Percentiles rank a stretch among this genome's conserved stretches.
Evolutionary conservation across 805 yeast genomes (phyloP).

Genomic region (Starmerella bacillaris): DNA sequence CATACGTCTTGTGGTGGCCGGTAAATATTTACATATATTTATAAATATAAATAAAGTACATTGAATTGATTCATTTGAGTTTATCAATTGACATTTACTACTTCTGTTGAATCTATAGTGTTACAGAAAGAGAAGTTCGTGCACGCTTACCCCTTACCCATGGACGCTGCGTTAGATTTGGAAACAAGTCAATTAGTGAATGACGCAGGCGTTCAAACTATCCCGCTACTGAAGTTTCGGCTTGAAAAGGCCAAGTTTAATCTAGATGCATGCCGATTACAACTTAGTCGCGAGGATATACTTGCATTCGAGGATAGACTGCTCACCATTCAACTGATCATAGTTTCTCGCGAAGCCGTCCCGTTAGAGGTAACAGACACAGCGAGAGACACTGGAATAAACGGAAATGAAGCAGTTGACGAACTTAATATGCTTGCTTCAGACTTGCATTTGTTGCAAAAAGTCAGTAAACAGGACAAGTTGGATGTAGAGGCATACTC

Average conservation of each 20-base stretch:
- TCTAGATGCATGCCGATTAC: background rate
- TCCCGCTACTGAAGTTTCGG: constrained; percentile 7
- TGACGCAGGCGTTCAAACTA: constrained; percentile 7
- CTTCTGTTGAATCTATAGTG: too few relatives aligned
- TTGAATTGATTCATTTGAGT: too few relatives aligned
- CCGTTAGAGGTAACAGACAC: too few relatives aligned
- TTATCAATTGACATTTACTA: too few relatives aligned
- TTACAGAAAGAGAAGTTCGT: too few relatives aligned
- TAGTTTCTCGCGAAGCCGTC: background rate
- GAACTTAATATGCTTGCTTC: constrained; percentile 11
- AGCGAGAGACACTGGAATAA: too few relatives aligned
- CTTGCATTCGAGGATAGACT: constrained; percentile 10
- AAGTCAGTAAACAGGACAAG: constrained; percentile 7
- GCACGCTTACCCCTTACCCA: too few relatives aligned
- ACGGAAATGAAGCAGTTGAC: constrained; percentile 7
- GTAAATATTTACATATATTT: too few relatives aligned
- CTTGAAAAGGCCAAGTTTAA: constrained; percentile 9
- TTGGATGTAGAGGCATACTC: constrained; percentile 18
- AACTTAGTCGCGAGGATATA: constrained; percentile 1
- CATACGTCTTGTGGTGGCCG: too few relatives aligned
- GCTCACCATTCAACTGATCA: constrained; percentile 8
- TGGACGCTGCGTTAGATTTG: constrained; percentile 7
- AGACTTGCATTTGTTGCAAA: constrained; percentile 6
- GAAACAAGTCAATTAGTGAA: constrained; percentile 8
- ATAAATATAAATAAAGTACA: too few relatives aligned